Evolutionary conservation across 2,329 filamentous ascomycete genomes (phyloP).

Genomic region (Plectosphaerella plurivora): DNA sequence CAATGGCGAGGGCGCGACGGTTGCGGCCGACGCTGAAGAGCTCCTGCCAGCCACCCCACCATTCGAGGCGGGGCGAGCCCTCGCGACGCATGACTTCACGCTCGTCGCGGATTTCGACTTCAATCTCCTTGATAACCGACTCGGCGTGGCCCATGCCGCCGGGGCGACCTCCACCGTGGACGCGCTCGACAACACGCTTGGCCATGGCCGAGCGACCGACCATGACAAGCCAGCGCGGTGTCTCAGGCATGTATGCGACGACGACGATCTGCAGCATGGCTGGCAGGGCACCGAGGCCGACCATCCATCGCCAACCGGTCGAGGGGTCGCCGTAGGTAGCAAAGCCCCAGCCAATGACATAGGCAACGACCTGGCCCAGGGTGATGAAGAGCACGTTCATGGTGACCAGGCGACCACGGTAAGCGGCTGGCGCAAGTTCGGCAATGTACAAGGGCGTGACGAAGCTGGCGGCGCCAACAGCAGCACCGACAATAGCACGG

Average conservation of each 20-base stretch:
- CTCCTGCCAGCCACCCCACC: constrained; percentile 46
- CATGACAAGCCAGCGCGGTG: constrained; percentile 80
- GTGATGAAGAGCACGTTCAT: constrained; percentile 81
- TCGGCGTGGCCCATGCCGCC: constrained; percentile 46
- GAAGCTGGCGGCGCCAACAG: constrained; percentile 72
- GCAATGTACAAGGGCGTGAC: constrained; percentile 86
- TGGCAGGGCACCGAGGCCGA: constrained; percentile 76
- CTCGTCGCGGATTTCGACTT: constrained; percentile 70
- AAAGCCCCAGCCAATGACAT: constrained; percentile 76
- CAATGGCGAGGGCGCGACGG: constrained; percentile 73
- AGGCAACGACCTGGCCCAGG: constrained; percentile 82
- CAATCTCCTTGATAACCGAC: constrained; percentile 63
- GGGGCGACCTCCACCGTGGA: constrained; percentile 50
- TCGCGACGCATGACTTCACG: constrained; percentile 45
- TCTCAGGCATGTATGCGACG: constrained; percentile 76
- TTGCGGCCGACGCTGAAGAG: constrained; percentile 57
- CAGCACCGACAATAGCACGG: constrained; percentile 64
- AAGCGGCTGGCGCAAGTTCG: constrained; percentile 73
- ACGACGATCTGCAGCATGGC: constrained; percentile 67
- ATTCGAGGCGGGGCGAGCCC: constrained; percentile 24
- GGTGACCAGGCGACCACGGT: constrained; percentile 76
- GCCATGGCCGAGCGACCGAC: constrained; percentile 60
- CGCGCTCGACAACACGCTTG: constrained; percentile 56
- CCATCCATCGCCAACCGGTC: constrained; percentile 85
- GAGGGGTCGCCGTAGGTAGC: constrained; percentile 43